phyloP scores from a whole-genome alignment of 345 rosid species.

The Pseudoturritis turrita region DNA sequence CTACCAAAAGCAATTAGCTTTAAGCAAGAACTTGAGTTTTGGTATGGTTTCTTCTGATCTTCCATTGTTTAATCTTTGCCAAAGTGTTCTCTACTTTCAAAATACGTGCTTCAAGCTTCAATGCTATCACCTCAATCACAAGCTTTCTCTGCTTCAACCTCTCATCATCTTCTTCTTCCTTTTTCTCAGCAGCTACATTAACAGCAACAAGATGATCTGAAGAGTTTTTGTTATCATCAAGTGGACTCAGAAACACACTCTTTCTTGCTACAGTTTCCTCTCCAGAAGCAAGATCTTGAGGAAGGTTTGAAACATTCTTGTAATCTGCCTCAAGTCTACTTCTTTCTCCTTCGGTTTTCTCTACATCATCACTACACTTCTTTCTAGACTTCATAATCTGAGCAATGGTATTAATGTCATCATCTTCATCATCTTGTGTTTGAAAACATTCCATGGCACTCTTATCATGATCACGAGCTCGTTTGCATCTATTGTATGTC shows the following conservation, averaged over 20 bases:
- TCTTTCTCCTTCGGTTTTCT: neutral
- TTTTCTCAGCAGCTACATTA: neutral
- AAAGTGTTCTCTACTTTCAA: neutral
- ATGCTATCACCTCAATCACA: neutral
- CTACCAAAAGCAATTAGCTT: no score
- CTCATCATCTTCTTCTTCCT: neutral
- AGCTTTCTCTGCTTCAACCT: neutral
- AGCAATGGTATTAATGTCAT: neutral
- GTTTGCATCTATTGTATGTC: neutral
- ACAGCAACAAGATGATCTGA: neutral
- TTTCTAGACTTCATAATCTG: neutral
- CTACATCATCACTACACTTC: neutral
- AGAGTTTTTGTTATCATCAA: no score
- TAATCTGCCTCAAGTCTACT: neutral
- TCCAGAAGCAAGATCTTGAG: neutral
- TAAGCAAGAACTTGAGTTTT: neutral
- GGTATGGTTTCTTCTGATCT: neutral
- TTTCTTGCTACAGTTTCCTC: neutral
- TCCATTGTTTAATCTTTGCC: slow-evolving; percentile 1
- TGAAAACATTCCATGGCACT: neutral
- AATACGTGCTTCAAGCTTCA: neutral
- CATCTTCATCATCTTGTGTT: neutral
- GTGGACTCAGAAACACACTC: no score
- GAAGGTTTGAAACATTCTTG: neutral
- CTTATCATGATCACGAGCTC: neutral